Evolutionary conservation across 139 green algal species (phyloP), one percentile per base, ranked within the genome.

Genomic region (Edaphochlamys debaryana): DNA sequence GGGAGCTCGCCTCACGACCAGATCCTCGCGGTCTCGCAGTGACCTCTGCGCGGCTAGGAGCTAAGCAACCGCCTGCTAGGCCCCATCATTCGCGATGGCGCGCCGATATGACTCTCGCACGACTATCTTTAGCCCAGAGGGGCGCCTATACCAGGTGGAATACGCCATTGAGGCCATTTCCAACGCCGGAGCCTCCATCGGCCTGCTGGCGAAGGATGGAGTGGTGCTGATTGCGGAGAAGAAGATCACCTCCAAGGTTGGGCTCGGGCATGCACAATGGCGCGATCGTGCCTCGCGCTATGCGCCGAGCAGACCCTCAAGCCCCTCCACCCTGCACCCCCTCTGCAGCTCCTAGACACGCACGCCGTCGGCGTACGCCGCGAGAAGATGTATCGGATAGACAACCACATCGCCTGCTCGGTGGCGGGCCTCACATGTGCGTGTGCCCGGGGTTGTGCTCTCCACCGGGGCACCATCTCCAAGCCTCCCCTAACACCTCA

Each of bases 111-210:
- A 99, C 82, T 95, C 87, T 6, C 92, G 96, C n/a, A 99, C 97
- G 27, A 99, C 97, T 0, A 99, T 98, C 32, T 99, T 99, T 82
- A 98, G 93, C 66, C 97, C 97, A 1, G 97, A 99, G 75, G 97
- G 97, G 30, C 92, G 97, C 6, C 84, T 99, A 30, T 99, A 98
- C 86, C 87, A 99, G 87, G 95, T 98, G 29, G 95, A 98, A 87
- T 99, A 99, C 84, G 98, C 98, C 22, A 99, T 99, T 96, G 98
- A 99, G 87, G 97, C 98, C 30, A 99, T 99, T 79, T 97, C 92
- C 25, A 98, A 99, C 37, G 97, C 98, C 15, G 98, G 98, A 27
- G 94, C 97, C 11, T 94, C 94, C 3, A 94, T 99, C 13, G 98
- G 96, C 34, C 87, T 99, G 20, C 90, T 98, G 0, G 93, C 96